Evolutionary conservation across 2,329 filamentous ascomycete species (phyloP).

Genomic region (Rutstroemia sydowiana): DNA sequence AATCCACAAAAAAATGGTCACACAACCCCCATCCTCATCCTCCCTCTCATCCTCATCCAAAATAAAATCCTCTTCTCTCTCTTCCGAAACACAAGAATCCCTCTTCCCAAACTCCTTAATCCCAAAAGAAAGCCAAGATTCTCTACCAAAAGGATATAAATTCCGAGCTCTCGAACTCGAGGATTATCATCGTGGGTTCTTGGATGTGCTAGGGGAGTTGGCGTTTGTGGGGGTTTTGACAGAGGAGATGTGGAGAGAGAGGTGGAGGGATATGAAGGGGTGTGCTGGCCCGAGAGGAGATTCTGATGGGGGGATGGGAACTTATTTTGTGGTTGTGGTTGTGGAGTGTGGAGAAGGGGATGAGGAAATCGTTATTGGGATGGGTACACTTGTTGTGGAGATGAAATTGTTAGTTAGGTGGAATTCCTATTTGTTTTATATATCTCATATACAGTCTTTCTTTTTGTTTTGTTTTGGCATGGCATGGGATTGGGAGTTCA

Average conservation of each 20-base stretch:
- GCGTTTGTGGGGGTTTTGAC: constrained; percentile 67
- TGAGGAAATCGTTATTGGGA: constrained; percentile 67
- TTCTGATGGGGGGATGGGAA: too few species aligned
- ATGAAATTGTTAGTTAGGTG: constrained; percentile 80
- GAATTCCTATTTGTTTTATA: too few species aligned
- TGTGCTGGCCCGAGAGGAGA: too few species aligned
- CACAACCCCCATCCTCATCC: too few species aligned
- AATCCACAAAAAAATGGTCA: too few species aligned
- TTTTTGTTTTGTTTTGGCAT: too few species aligned
- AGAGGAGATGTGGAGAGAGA: constrained; percentile 63
- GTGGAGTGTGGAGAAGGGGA: constrained; percentile 50
- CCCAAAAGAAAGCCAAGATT: not conserved
- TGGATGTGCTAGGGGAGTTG: constrained; percentile 5
- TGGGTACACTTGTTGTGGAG: constrained; percentile 82
- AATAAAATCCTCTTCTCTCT: too few species aligned
- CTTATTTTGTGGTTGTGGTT: constrained; percentile 82
- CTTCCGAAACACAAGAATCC: too few species aligned
- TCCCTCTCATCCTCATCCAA: too few species aligned
- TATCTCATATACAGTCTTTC: too few species aligned
- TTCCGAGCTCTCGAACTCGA: constrained; percentile 7
- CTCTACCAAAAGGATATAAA: constrained; percentile 3
- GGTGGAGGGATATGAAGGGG: constrained; percentile 69
- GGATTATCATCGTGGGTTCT: constrained; percentile 1
- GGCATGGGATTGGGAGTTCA: too few species aligned
- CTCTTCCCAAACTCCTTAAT: constrained; percentile 4